Conservation (phyloP, 768 basidiomycete genomes). For the Calocybe gangraenosa region DNA sequence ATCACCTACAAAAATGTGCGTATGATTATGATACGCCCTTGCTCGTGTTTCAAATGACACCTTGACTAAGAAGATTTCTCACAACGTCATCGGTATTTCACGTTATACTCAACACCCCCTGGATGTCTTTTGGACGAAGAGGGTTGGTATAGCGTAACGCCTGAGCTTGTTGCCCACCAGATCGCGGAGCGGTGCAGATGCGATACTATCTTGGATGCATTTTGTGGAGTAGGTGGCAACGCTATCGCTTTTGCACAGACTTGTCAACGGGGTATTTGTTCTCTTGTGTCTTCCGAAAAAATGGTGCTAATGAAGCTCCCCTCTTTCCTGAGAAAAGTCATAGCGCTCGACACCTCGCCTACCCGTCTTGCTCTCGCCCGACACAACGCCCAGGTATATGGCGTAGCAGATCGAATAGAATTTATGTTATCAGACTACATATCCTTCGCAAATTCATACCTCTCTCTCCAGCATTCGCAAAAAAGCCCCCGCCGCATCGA, state of each 20-base stretch:
- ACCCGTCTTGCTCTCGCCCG: constrained; percentile 84
- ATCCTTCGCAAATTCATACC: constrained; percentile 62
- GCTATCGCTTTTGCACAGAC: constrained; percentile 96
- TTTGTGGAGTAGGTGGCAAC: constrained; percentile 97
- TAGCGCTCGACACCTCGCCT: constrained; percentile 86
- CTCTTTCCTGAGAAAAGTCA: too few relatives aligned
- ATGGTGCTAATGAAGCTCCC: too few relatives aligned
- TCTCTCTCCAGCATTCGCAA: constrained; percentile 20
- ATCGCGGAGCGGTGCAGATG: constrained; percentile 92
- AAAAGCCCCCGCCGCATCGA: constrained; percentile 58
- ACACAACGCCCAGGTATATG: constrained; percentile 92
- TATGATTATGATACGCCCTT: not conserved
- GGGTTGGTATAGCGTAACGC: constrained; percentile 98
- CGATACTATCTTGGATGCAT: constrained; percentile 84
- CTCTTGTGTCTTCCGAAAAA: too few relatives aligned
- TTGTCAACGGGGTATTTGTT: constrained; percentile 89
- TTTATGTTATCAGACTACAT: constrained; percentile 88
- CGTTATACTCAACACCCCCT: constrained; percentile 57
- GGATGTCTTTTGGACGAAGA: constrained; percentile 90
- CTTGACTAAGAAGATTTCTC: constrained; percentile 61
- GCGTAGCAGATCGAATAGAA: constrained; percentile 92
- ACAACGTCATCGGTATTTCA: constrained; percentile 81
- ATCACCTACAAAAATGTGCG: constrained; percentile 81
- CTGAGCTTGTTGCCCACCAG: constrained; percentile 86
- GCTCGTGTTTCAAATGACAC: not conserved